A percentile compares a stretch with the other conserved stretches of the same genome.
These are phyloP conservation scores for Gryganskiella cystojenkinii DNA, from an alignment of 192 early-diverging fungal genomes.

Conservation along the genomic window DNA sequence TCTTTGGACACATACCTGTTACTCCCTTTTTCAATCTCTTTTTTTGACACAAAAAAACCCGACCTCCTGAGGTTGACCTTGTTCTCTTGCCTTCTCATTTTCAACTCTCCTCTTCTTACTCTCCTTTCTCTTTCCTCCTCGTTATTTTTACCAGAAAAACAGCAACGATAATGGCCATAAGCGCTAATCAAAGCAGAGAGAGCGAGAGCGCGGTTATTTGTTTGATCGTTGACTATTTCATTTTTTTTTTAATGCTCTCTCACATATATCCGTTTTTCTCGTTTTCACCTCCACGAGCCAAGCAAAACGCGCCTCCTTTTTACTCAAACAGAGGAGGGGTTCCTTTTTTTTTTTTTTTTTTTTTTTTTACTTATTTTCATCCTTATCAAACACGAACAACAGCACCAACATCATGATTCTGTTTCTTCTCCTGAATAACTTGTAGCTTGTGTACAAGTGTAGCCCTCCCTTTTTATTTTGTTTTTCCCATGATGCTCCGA, in stretches of 20 bases:
- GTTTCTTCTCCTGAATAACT: not conserved
- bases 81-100: not conserved
- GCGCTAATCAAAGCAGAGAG: no score
- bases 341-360: not conserved
- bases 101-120: not conserved
- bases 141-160: no score
- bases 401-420: not conserved
- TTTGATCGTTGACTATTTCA: not conserved
- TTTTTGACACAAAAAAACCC: no score
- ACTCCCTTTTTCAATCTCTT: no score
- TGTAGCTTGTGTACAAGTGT: not conserved
- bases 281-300: no score
- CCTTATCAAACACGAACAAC: not conserved
- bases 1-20: no score
- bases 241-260: not conserved
- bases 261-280: not conserved
- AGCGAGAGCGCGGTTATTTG: not conserved
- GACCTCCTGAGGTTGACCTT: no score
- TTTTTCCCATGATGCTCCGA: not conserved
- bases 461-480: not conserved
- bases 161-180: no score
- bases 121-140: not conserved
- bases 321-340: slow-evolving; percentile 1
- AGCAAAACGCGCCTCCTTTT: not conserved
- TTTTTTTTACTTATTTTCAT: not conserved